phyloP scores from a whole-genome alignment of 2,329 filamentous ascomycete genomes.

The Penicillium hordei region DNA sequence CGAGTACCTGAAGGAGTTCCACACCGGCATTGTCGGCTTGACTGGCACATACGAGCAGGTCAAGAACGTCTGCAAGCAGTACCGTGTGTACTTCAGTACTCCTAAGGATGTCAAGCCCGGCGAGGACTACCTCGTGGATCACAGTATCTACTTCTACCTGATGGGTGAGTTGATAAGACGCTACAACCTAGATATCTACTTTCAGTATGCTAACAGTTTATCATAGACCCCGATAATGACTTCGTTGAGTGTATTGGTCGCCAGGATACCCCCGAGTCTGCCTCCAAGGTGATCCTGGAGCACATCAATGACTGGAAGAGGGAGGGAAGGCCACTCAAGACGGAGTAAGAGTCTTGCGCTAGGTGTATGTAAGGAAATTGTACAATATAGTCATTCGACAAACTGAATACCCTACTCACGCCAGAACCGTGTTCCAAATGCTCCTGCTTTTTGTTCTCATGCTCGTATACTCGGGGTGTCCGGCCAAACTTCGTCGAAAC shows the following conservation, averaged over 20 bases:
- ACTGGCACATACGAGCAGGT: conserved; percentile 93
- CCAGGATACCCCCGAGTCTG: conserved; percentile 87
- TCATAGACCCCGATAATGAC: conserved; percentile 83
- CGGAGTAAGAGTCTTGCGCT: conserved; percentile 23
- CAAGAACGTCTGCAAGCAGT: conserved; percentile 91
- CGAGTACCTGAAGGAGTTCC: conserved; percentile 87
- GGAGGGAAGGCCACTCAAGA: conserved; percentile 53
- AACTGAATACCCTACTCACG: conserved; percentile 32
- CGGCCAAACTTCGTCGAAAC: background rate
- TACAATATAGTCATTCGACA: conserved; percentile 22
- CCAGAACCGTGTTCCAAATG: background rate
- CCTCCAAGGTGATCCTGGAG: conserved; percentile 76
- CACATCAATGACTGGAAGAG: conserved; percentile 79
- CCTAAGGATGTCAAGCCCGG: conserved; percentile 84
- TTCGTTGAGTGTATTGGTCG: conserved; percentile 96
- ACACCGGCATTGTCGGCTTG: conserved; percentile 78
- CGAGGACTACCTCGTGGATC: conserved; percentile 95
- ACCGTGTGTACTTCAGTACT: conserved; percentile 96
- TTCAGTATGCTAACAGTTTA: conserved; percentile 7
- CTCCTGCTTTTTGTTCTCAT: background rate
- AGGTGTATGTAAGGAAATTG: conserved; percentile 23
- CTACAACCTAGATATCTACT: background rate
- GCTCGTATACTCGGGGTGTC: background rate
- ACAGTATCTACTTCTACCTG: conserved; percentile 99
- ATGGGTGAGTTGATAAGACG: conserved; percentile 62